Evolutionary conservation across 2,329 filamentous ascomycete species (phyloP).

Genomic region (Verticillium albo-atrum): DNA sequence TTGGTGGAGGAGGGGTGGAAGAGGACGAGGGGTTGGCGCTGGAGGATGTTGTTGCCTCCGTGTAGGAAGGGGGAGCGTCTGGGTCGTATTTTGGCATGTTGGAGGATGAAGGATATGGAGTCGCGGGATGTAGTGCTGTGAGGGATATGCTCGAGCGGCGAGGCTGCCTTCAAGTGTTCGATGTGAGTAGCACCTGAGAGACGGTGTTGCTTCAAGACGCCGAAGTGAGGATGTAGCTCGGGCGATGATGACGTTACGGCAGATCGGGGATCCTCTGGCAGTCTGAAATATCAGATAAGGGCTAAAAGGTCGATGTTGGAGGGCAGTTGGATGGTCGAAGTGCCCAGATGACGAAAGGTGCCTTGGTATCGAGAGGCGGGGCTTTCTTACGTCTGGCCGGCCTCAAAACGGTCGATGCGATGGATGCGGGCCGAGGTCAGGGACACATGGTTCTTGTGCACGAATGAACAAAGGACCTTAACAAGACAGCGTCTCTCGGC

Average conservation of each 20-base stretch:
- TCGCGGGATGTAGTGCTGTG: not conserved
- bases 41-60: conserved; percentile 5
- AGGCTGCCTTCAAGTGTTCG: not conserved
- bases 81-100: not conserved
- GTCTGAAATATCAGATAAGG: not conserved
- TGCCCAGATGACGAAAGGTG: not conserved
- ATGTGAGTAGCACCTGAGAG: too few relatives aligned
- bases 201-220: too few relatives aligned
- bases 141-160: too few relatives aligned
- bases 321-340: not conserved
- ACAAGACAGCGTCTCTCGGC: not conserved
- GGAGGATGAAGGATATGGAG: not conserved
- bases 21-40: conserved; percentile 22
- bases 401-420: not conserved
- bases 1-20: conserved; percentile 13
- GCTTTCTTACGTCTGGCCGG: not conserved
- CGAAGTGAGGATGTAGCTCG: too few relatives aligned
- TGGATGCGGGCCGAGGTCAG: not conserved
- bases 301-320: not conserved
- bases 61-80: conserved; percentile 7
- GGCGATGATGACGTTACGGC: too few relatives aligned
- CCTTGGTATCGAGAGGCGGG: not conserved
- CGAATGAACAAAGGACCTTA: not conserved
- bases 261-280: too few relatives aligned
- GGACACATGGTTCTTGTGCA: not conserved